These are phyloP conservation scores for Hanseniaspora nectarophila DNA, from an alignment of 805 yeast genomes.

Conservation along the genomic window DNA sequence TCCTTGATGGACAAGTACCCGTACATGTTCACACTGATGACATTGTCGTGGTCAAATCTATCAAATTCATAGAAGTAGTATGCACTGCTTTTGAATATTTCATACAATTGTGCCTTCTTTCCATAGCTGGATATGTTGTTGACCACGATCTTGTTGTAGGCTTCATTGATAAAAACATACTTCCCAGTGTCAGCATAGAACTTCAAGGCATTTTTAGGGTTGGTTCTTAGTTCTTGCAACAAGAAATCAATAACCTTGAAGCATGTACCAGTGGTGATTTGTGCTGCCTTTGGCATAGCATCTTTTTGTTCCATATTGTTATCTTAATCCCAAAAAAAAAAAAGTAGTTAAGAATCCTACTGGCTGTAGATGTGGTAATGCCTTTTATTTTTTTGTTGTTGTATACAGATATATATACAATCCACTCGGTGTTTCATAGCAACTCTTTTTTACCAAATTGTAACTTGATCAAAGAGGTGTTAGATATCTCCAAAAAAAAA, in stretches of 20 bases:
- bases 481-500: no score
- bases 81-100: neutral
- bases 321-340: neutral
- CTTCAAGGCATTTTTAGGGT: neutral
- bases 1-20: neutral
- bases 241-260: neutral
- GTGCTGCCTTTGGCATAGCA: neutral
- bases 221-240: neutral
- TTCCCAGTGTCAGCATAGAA: neutral
- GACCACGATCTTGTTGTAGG: neutral
- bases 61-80: neutral
- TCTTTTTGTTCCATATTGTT: neutral
- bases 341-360: neutral
- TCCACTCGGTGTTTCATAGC: neutral
- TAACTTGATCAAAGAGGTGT: no score
- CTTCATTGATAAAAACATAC: neutral
- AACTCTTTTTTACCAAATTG: neutral
- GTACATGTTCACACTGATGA: conserved; percentile 1
- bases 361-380: no score
- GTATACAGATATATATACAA: neutral
- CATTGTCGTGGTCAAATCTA: neutral
- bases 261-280: neutral
- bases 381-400: no score
- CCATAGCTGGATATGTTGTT: neutral
- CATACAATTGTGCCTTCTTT: neutral